Evolutionary conservation across 2,329 filamentous ascomycete genomes (phyloP), one percentile per base, ranked within the genome.

Genomic region (Neopestalotiopsis clavispora): DNA sequence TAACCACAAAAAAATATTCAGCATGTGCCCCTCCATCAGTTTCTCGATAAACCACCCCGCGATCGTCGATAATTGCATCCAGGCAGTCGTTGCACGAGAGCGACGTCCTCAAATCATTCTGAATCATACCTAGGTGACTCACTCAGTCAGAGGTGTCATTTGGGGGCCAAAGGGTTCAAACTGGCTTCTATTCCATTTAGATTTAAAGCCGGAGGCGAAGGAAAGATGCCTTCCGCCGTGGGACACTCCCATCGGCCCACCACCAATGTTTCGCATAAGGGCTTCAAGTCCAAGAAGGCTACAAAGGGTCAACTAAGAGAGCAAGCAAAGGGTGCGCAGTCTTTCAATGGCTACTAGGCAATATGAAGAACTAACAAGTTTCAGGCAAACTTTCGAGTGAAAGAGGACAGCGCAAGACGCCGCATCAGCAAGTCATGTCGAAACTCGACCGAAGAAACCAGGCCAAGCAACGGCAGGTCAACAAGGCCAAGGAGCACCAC

Each of bases 401-500:
- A 78, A 89, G 87, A 75, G 91, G 91, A 70, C 85, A 86, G 75
- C 90, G 95, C 77, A 97, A 94, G 81, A 97, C 95, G 17, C 94
- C 94, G 67, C 94, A 97, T 80, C 96, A 99, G 80, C 94, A 97
- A 83, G 90, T 98, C 83, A 95, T 98, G 93, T 97, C 94, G 69
- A 99, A 98, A 83, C 89, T 99, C 80, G 94, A 97, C 81, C 92
- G 96, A 70, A 91, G 94, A 75, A 98, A 99, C 81, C 94, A 97
- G 84, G 93, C 94, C 74, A 95, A 95, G 81, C 96, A 99, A 85
- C 91, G 92, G 80, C 93, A 95, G 76, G 84, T 92, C 71, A 86
- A 90, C 74, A 98, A 98, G 82, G 90, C 94, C 77, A 91, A 91
- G 77, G 94, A 96, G 75, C 92, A 96, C 77, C 86, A 92, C 62